Evolutionary conservation across 495 filamentous ascomycete genomes (phyloP).

Genomic region (Recurvomyces mirabilis): DNA sequence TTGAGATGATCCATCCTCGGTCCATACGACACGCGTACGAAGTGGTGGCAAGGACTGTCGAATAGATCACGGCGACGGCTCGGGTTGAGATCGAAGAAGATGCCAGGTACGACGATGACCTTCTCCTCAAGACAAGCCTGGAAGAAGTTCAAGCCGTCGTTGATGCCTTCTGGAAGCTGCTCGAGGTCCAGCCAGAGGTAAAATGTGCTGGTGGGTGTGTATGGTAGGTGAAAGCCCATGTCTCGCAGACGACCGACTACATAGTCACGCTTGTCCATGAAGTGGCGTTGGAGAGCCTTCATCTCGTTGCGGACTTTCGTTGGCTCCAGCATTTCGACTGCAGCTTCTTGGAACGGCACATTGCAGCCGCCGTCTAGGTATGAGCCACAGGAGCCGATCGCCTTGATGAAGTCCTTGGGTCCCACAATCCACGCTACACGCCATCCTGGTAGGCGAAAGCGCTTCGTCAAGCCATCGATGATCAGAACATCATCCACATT

Average conservation of each 20-base stretch:
- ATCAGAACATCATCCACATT: constrained; percentile 73
- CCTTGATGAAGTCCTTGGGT: constrained; percentile 91
- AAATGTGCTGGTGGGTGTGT: constrained; percentile 80
- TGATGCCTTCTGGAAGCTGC: constrained; percentile 59
- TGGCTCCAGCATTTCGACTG: constrained; percentile 83
- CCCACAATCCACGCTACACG: constrained; percentile 93
- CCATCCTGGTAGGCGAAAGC: constrained; percentile 93
- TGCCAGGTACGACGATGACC: constrained; percentile 90
- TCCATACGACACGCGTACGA: constrained; percentile 83
- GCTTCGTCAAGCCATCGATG: constrained; percentile 92
- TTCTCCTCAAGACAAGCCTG: constrained; percentile 82
- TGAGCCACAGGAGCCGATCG: constrained; percentile 81
- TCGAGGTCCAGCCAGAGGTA: constrained; percentile 74
- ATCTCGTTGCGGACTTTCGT: constrained; percentile 71
- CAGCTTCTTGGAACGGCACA: constrained; percentile 90
- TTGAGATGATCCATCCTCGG: constrained; percentile 78
- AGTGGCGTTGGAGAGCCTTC: constrained; percentile 77
- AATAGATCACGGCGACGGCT: constrained; percentile 82
- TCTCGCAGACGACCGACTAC: constrained; percentile 61
- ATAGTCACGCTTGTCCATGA: constrained; percentile 82
- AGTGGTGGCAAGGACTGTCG: constrained; percentile 88
- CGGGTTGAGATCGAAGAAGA: constrained; percentile 87
- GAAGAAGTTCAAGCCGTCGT: constrained; percentile 93
- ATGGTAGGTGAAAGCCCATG: constrained; percentile 67
- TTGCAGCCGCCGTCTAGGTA: constrained; percentile 96